phyloP scores from a whole-genome alignment of 2,329 filamentous ascomycete genomes.

The Alternaria brassicae region DNA sequence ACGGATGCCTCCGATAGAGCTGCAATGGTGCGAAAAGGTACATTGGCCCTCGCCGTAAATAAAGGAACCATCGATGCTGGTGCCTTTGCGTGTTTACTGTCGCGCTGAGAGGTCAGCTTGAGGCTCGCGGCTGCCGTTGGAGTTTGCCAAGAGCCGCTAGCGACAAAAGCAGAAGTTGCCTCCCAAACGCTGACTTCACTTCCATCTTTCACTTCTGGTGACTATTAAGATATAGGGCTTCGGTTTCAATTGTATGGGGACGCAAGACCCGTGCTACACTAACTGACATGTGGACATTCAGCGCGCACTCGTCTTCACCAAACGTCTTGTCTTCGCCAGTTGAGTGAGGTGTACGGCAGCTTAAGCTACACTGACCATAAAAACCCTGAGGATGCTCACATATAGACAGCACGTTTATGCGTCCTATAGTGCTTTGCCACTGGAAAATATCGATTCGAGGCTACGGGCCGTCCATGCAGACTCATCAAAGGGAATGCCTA shows the following conservation, averaged over 20 bases:
- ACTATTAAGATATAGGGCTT: background rate
- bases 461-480: background rate
- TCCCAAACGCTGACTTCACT: background rate
- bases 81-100: slow-evolving; percentile 16
- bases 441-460: background rate
- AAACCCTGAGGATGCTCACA: background rate
- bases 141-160: slow-evolving; percentile 21
- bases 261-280: background rate
- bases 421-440: slow-evolving; percentile 1
- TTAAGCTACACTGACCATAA: background rate
- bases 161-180: slow-evolving; percentile 9
- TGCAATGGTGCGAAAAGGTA: slow-evolving; percentile 17
- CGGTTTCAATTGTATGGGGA: background rate
- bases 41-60: slow-evolving; percentile 28
- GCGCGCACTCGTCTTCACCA: background rate
- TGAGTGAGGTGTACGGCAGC: background rate
- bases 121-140: slow-evolving; percentile 9
- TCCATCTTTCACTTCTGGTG: background rate
- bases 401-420: background rate
- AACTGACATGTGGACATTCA: background rate
- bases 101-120: slow-evolving; percentile 13
- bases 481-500: slow-evolving; percentile 3
- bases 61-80: slow-evolving; percentile 13
- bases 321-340: background rate
- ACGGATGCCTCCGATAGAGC: slow-evolving; percentile 16